Base-by-base conservation (phyloP, 2,329 filamentous ascomycete species). In the Microdochium nivale region DNA sequence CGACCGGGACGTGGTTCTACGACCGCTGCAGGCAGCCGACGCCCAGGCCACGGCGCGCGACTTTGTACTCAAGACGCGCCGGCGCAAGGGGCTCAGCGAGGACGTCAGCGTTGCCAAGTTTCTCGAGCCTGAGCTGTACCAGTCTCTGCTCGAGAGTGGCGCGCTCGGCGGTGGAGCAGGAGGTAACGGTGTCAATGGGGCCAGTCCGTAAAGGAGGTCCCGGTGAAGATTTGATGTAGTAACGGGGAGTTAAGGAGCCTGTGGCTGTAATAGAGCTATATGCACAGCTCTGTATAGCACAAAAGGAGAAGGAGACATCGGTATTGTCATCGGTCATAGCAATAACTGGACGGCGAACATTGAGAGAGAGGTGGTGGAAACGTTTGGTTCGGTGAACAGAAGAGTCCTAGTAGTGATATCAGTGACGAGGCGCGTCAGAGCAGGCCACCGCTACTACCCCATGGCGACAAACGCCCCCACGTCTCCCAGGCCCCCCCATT, bases 31-130 rank as follows among this genome's bases (percentile, higher is more conserved):
- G 69, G 90, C 91, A 56, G 94, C 94, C 1, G 81, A 80, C 51
- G 88, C 89, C 49, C 90, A 95, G 73, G 90, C 88, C 23, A 95
- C 91, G 48, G 94, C 94, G 1, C 79, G 94, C 55, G 94, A 99
- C 68, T 97, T 99, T 69, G 91, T 97, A 51, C 79, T 97, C 56
- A 99, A 99, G 80, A 99, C 94, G 10, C 80, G 94, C 59, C 77
- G 90, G 63, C 81, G 94, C 59, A 99, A 99, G 78, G 94, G 94
- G 1, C 70, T 99, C 55, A 92, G 89, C 56, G 94, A 97, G 74
- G 94, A 97, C 67, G 90, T 97, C 40, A 92, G 87, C 27, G 90
- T 97, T 52, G 90, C 90, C 67, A 96, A 95, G 65, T 99, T 97
- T 71, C 74, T 99, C 57, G 94, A 99, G 74, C 89, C 90, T 1